Percentiles rank a stretch among this genome's conserved stretches.
Evolutionary conservation across 169 alveolate genomes (phyloP).

Genomic region (Plasmodium vinckei): DNA sequence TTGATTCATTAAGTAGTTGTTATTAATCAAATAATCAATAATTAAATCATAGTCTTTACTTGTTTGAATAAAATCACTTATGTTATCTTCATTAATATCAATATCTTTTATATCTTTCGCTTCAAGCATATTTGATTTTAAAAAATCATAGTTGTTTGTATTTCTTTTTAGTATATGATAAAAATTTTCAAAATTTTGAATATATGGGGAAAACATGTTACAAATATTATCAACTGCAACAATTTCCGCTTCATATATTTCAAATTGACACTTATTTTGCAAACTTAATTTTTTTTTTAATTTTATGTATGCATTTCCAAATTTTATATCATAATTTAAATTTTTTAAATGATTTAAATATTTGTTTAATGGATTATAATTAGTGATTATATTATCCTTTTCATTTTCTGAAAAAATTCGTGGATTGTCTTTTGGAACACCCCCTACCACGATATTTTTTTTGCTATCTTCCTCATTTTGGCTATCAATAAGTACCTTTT

Average conservation of each 20-base stretch:
- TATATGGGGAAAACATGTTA: constrained; percentile 22
- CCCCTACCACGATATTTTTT: too few relatives aligned
- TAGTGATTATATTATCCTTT: not conserved
- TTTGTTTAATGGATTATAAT: constrained; percentile 22
- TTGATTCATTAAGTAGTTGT: not conserved
- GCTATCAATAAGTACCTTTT: too few relatives aligned
- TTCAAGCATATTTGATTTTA: constrained; percentile 13
- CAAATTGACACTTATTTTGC: constrained; percentile 75
- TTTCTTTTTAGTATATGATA: constrained; percentile 34
- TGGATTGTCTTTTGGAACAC: too few relatives aligned
- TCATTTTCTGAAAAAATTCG: not conserved
- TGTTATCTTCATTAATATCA: constrained; percentile 25
- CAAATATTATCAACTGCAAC: constrained; percentile 57
- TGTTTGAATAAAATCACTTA: constrained; percentile 25
- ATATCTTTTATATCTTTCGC: not conserved
- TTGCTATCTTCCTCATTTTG: too few relatives aligned
- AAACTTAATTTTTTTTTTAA: constrained; percentile 65
- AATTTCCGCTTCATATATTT: constrained; percentile 70
- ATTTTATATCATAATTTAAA: constrained; percentile 64
- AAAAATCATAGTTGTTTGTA: constrained; percentile 60
- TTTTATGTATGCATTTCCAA: constrained; percentile 53
- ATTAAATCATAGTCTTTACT: constrained; percentile 36
- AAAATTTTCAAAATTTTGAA: constrained; percentile 41
- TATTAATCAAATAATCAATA: constrained; percentile 15
- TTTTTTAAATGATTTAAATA: constrained; percentile 27